phyloP scores from a whole-genome alignment of 2,329 filamentous ascomycete species.

The Pseudogymnoascus sp. region DNA sequence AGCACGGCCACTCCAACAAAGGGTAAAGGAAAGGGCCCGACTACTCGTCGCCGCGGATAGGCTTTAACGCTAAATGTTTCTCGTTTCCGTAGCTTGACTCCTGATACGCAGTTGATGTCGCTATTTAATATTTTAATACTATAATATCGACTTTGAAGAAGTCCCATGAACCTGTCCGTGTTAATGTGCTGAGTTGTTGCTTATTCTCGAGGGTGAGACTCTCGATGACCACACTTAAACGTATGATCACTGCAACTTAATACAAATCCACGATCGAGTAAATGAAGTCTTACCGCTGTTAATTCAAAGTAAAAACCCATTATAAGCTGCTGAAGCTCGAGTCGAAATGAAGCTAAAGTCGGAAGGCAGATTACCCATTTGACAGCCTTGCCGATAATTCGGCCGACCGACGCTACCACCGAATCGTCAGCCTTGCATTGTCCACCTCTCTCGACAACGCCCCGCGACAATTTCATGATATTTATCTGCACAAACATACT shows the following conservation, averaged over 20 bases:
- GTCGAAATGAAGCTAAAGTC: not conserved
- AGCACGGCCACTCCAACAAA: not conserved
- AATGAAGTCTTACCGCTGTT: not conserved
- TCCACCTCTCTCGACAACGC: not conserved
- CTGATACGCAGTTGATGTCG: conserved; percentile 7
- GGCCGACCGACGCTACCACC: not conserved
- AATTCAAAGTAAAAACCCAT: not conserved
- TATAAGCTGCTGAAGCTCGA: not conserved
- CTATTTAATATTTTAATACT: conserved; percentile 9
- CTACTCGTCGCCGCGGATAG: conserved; percentile 9
- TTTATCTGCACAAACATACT: not conserved
- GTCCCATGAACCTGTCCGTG: not conserved
- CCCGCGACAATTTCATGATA: not conserved
- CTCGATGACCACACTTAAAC: not conserved
- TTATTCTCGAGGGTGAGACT: no score
- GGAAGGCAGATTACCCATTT: not conserved
- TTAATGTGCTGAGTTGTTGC: not conserved
- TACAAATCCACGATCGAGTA: not conserved
- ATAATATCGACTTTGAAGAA: conserved; percentile 7
- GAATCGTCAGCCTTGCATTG: not conserved
- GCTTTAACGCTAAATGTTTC: not conserved
- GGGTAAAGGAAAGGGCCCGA: conserved; percentile 4
- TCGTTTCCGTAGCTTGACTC: conserved; percentile 1
- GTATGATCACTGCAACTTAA: not conserved
- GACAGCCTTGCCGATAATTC: not conserved